These are phyloP conservation scores for Podospora appendiculata DNA, from an alignment of 495 filamentous ascomycete genomes.

Conservation along the genomic window DNA sequence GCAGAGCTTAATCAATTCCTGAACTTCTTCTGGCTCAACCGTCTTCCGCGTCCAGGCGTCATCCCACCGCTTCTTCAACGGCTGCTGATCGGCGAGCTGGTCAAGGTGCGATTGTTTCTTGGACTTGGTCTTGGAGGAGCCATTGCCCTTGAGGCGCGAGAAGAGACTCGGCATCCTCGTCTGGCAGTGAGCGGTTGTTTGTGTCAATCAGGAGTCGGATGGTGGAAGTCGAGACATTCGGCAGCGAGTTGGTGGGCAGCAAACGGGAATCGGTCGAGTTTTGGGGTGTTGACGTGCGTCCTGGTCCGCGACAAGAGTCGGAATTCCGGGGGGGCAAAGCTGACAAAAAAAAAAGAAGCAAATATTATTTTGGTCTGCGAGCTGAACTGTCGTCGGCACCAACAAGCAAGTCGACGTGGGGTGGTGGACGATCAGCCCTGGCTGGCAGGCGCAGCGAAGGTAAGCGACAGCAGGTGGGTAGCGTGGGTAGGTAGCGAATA, in stretches of 20 bases:
- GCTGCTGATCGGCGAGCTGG: constrained; percentile 38
- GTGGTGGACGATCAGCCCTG: too few relatives aligned
- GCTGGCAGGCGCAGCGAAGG: too few relatives aligned
- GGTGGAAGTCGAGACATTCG: constrained; percentile 13
- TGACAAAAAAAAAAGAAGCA: constrained; percentile 3
- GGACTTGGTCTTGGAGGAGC: constrained; percentile 51
- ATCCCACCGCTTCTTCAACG: constrained; percentile 69
- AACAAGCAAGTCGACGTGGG: too few relatives aligned
- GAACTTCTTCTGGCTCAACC: constrained; percentile 83
- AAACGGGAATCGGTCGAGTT: background rate
- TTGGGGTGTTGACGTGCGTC: background rate
- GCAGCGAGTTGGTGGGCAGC: background rate
- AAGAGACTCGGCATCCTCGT: constrained; percentile 56
- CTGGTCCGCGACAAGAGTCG: background rate
- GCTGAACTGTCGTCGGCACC: constrained; percentile 2
- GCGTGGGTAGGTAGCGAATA: too few relatives aligned
- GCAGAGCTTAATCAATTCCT: constrained; percentile 75
- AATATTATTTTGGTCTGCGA: constrained; percentile 12
- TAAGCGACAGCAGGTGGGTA: too few relatives aligned
- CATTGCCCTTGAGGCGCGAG: constrained; percentile 66
- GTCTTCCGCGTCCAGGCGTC: constrained; percentile 84
- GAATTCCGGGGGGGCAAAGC: background rate
- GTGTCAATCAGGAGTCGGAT: constrained; percentile 6
- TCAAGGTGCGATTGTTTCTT: constrained; percentile 50
- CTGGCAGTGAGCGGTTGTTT: constrained; percentile 4